These are phyloP conservation scores for Aciculosporium take DNA, from an alignment of 2,329 filamentous ascomycete genomes.

Conservation along the genomic window DNA sequence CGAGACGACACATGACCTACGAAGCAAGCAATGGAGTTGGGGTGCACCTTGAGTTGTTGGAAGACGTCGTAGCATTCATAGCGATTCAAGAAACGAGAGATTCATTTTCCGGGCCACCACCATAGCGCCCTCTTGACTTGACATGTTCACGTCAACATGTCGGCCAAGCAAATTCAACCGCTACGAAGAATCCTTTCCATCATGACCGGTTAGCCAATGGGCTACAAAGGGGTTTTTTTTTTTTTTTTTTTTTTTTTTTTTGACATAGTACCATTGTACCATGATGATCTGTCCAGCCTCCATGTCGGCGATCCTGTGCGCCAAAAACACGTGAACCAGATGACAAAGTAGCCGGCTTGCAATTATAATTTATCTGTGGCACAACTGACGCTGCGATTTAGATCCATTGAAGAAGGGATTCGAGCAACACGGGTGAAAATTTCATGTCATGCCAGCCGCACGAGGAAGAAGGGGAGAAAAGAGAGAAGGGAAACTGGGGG, in stretches of 20 bases:
- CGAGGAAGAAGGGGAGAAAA: slow-evolving; percentile 49
- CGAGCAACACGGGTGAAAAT: slow-evolving; percentile 69
- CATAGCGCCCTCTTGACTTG: too few species aligned
- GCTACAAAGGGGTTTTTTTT: too few species aligned
- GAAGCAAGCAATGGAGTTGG: not conserved
- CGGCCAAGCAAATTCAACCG: not conserved
- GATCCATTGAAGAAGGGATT: slow-evolving; percentile 42
- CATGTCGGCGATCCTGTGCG: slow-evolving; percentile 16
- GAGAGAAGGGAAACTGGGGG: slow-evolving; percentile 18
- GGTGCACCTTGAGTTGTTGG: not conserved
- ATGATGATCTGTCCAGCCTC: slow-evolving; percentile 7
- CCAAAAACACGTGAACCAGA: slow-evolving; percentile 19
- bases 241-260: too few species aligned
- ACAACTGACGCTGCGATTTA: slow-evolving; percentile 56
- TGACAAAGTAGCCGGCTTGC: slow-evolving; percentile 47
- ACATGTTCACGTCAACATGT: too few species aligned
- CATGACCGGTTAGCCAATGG: too few species aligned
- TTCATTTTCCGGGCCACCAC: too few species aligned
- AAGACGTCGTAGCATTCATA: not conserved
- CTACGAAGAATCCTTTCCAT: too few species aligned
- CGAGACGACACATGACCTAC: not conserved
- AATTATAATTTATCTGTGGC: slow-evolving; percentile 70
- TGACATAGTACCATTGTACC: too few species aligned
- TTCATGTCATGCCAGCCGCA: slow-evolving; percentile 64
- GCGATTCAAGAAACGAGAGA: too few species aligned